Evolutionary conservation across 2,329 filamentous ascomycete species (phyloP).

Genomic region (Xylariaceae sp.): DNA sequence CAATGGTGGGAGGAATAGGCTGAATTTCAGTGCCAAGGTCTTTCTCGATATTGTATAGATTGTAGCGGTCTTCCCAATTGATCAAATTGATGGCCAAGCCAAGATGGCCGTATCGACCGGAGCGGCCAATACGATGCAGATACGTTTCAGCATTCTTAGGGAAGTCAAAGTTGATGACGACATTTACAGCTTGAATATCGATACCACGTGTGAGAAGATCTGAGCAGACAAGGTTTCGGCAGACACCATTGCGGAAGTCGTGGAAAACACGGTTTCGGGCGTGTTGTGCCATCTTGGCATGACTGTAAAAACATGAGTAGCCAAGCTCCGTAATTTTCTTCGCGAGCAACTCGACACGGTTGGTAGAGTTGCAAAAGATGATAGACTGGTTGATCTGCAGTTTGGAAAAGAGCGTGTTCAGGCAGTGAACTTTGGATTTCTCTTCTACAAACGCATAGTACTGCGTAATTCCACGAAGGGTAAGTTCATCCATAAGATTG

Average conservation of each 20-base stretch:
- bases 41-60: conserved; percentile 97
- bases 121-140: conserved; percentile 96
- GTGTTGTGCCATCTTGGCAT: conserved; percentile 96
- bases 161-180: conserved; percentile 99
- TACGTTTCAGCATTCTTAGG: conserved; percentile 99
- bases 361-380: conserved; percentile 99
- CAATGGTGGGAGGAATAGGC: conserved; percentile 91
- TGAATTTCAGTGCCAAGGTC: conserved; percentile 97
- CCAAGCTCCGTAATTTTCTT: conserved; percentile 99
- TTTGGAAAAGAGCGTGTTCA: conserved; percentile 98
- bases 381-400: conserved; percentile 99
- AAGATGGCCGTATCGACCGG: conserved; percentile 94
- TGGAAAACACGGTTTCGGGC: conserved; percentile 98
- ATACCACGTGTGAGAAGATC: conserved; percentile 98
- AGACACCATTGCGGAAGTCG: conserved; percentile 97
- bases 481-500: conserved; percentile 99
- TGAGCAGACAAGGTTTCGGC: conserved; percentile 97
- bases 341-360: conserved; percentile 93
- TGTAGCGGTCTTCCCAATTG: conserved; percentile 99
- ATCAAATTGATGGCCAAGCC: conserved; percentile 98
- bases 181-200: conserved; percentile 98
- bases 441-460: conserved; percentile 99
- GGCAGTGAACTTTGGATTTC: conserved; percentile 98
- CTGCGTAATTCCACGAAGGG: conserved; percentile 95
- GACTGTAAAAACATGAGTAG: conserved; percentile 99